Evolutionary conservation across 768 basidiomycete species (phyloP).

Genomic region (Cystobasidium ongulense): DNA sequence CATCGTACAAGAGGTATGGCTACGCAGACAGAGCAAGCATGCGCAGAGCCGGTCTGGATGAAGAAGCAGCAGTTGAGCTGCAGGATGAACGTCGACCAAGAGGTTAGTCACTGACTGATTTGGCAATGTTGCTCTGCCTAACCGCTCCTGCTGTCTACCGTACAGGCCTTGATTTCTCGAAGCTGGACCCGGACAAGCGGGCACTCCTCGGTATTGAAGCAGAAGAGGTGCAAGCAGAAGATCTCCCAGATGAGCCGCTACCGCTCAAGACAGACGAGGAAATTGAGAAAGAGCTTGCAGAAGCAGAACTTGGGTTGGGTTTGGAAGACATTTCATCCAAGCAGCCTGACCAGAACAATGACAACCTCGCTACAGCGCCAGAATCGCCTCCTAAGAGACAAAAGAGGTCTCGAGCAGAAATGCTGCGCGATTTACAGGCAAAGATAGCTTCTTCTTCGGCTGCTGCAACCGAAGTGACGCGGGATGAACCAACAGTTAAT

Average conservation of each 20-base stretch:
- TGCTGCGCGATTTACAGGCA: conserved; percentile 28
- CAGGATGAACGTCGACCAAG: conserved; percentile 19
- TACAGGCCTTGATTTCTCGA: conserved; percentile 13
- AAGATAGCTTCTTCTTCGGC: conserved; percentile 7
- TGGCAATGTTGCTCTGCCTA: neutral
- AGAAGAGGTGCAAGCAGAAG: neutral
- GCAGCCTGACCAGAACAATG: too few relatives aligned
- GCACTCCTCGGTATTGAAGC: conserved; percentile 7
- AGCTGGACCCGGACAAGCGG: conserved; percentile 6
- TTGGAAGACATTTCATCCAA: neutral
- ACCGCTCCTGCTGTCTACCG: neutral
- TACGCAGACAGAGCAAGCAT: conserved; percentile 20
- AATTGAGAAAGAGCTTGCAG: conserved; percentile 26
- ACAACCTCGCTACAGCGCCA: neutral
- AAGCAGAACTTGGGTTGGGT: neutral
- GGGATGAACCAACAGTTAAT: neutral
- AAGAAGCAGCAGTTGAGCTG: neutral
- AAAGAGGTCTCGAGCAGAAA: conserved; percentile 18
- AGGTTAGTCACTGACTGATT: neutral
- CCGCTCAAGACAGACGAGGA: conserved; percentile 26
- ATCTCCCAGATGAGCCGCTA: neutral
- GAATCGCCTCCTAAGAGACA: conserved; percentile 10
- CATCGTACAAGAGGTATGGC: conserved; percentile 8
- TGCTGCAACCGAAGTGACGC: neutral
- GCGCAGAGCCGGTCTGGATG: conserved; percentile 10